Base-by-base conservation (phyloP, 345 rosid genomes). In the Murraya paniculata region DNA sequence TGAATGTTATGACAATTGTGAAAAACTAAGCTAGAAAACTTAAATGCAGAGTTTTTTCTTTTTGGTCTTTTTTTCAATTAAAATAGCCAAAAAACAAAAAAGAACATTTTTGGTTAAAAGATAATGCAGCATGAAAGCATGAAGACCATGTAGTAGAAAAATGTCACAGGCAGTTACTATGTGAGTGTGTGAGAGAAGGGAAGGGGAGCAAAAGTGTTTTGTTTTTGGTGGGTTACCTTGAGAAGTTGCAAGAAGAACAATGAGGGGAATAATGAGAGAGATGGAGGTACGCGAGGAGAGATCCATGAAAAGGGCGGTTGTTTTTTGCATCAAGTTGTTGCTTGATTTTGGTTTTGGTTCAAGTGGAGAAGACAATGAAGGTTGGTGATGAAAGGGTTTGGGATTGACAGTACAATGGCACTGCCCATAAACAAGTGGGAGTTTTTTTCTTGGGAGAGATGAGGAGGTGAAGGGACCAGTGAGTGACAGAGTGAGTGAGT, bases 281-380 rank as follows among this genome's bases (percentile, higher is more conserved):
- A 22, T 39, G 28, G 77, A 73, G 68, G 31, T 9, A 41, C 67
- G 13, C 59, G 35, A 70, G 64, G 76, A 72, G 74, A 78, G 79
- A 73, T 79, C 86, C 91, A 87, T 89, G 90, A 85, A 85, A 53
- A 11, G 41, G 50, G 50, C 18, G 50, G 50, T 53, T 53, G 57
- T 53, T 53, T 53, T 53, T 53, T 53, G 57, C 22, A 5, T 5
- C 22, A 16, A 5, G 57, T 0, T 4, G 57, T 0, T 5, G 57
- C 22, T 53, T 18, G 57, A 18, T 53, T 25, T 2, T 10, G 74
- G 50, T 11, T n/a, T 22, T 21, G 58, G 57, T 2, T 59, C 24
- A 3, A 27, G 64, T 31, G 35, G 70, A 60, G 38, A 77, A 10
- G 33, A 69, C 39, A 80, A 77, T 68, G 77, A 58, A 25, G 81